Conservation (phyloP, 108 stramenopile genomes). For the Nannochloropsis gaditana region DNA sequence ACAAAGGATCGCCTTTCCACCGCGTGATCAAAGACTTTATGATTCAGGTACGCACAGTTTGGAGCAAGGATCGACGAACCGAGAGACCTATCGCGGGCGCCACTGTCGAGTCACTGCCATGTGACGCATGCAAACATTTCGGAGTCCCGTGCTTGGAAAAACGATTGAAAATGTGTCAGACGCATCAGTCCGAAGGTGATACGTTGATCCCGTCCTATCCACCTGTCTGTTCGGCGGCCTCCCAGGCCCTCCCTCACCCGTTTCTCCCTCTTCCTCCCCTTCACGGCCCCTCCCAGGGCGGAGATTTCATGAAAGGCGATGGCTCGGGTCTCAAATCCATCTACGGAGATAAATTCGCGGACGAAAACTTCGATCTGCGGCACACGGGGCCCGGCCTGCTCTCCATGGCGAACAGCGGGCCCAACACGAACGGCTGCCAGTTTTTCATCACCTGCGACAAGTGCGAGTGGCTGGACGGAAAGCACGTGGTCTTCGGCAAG, state of each 20-base stretch:
- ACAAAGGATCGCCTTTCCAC: constrained; percentile 83
- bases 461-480: constrained; percentile 53
- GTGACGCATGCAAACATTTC: too few relatives aligned
- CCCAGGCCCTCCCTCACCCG: not conserved
- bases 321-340: constrained; percentile 85
- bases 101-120: too few relatives aligned
- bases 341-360: constrained; percentile 82
- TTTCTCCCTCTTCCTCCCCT: not conserved
- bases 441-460: constrained; percentile 77
- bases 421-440: constrained; percentile 86
- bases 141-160: too few relatives aligned
- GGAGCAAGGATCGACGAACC: not conserved
- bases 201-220: constrained; percentile 44
- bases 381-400: constrained; percentile 78
- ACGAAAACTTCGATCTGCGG: constrained; percentile 82
- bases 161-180: too few relatives aligned
- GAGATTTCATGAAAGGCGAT: constrained; percentile 85
- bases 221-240: not conserved
- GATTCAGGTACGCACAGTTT: constrained; percentile 36
- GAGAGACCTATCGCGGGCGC: too few relatives aligned
- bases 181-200: constrained; percentile 28
- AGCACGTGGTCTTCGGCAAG: constrained; percentile 60
- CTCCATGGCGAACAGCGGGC: constrained; percentile 85
- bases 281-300: constrained; percentile 53
- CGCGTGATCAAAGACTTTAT: constrained; percentile 83